A percentile compares a stretch with the other conserved stretches of the same genome.
phyloP scores from a whole-genome alignment of 2,329 filamentous ascomycete genomes.

The Sporothrix variecibatus region DNA sequence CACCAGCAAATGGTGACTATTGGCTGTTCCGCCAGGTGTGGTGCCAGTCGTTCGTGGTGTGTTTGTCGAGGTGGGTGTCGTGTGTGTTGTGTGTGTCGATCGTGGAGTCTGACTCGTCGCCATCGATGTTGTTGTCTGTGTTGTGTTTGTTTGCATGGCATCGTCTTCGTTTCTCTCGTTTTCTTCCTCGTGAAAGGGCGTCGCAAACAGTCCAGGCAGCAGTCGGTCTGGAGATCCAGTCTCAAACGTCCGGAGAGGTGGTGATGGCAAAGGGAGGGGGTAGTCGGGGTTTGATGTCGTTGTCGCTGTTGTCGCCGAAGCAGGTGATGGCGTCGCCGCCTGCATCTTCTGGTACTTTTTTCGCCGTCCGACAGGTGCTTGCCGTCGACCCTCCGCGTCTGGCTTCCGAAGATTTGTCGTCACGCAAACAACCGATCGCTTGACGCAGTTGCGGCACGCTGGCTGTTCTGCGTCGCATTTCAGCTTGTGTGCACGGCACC shows the following conservation, averaged over 20 bases:
- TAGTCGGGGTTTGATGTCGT: background rate
- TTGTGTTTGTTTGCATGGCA: background rate
- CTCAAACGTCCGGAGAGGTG: background rate
- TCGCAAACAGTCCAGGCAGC: conserved; percentile 8
- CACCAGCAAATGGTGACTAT: conserved; percentile 21
- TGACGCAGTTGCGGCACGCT: conserved; percentile 24
- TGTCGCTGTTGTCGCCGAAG: background rate
- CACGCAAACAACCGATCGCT: conserved; percentile 17
- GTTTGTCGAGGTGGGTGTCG: background rate
- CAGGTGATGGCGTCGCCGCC: background rate
- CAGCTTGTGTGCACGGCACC: conserved; percentile 28
- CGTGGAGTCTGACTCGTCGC: background rate
- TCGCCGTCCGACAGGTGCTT: conserved; percentile 16
- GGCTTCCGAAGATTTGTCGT: conserved; percentile 24
- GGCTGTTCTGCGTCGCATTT: conserved; percentile 27
- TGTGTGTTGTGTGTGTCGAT: background rate
- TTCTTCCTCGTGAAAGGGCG: background rate
- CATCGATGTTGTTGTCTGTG: no score
- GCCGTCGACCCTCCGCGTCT: background rate
- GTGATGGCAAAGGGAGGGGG: background rate
- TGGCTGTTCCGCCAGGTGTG: background rate
- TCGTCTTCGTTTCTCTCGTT: background rate
- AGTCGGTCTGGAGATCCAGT: background rate
- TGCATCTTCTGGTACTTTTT: background rate
- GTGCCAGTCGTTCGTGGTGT: background rate